Percentiles rank a stretch among this genome's conserved stretches.
These are phyloP conservation scores for Nicotiana attenuata DNA, from an alignment of 257 asterid genomes.

Conservation along the genomic window DNA sequence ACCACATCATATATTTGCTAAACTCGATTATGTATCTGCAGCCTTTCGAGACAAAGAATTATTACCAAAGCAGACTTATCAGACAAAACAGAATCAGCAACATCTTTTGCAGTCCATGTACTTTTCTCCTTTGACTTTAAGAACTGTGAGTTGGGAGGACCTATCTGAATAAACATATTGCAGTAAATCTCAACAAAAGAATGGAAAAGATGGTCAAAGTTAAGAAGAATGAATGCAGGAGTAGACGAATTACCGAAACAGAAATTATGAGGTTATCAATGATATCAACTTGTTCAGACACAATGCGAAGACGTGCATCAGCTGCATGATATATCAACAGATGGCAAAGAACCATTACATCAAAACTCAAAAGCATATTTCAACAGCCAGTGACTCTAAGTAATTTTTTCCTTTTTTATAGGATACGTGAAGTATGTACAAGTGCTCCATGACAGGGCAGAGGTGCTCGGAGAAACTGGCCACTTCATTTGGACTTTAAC, in stretches of 20 bases:
- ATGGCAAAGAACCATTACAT: conserved; percentile 11
- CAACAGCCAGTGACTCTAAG: background rate
- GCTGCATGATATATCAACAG: conserved; percentile 50
- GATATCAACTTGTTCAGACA: conserved; percentile 97
- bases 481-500: background rate
- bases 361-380: background rate
- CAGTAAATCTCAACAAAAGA: conserved; percentile 8
- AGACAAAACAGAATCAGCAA: conserved; percentile 84
- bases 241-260: conserved; percentile 58
- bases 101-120: conserved; percentile 82
- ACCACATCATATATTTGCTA: background rate
- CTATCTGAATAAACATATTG: conserved; percentile 58
- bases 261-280: conserved; percentile 79
- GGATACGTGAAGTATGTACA: background rate
- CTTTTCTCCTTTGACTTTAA: conserved; percentile 74
- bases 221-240: background rate
- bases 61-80: conserved; percentile 95
- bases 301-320: conserved; percentile 98
- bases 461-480: background rate
- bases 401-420: background rate
- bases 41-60: background rate
- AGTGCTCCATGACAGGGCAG: background rate
- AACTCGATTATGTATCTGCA: background rate
- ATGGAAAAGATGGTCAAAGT: background rate
- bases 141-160: conserved; percentile 79